Conservation (phyloP, 140 eudicot species). For the Oenanthe javanica region DNA sequence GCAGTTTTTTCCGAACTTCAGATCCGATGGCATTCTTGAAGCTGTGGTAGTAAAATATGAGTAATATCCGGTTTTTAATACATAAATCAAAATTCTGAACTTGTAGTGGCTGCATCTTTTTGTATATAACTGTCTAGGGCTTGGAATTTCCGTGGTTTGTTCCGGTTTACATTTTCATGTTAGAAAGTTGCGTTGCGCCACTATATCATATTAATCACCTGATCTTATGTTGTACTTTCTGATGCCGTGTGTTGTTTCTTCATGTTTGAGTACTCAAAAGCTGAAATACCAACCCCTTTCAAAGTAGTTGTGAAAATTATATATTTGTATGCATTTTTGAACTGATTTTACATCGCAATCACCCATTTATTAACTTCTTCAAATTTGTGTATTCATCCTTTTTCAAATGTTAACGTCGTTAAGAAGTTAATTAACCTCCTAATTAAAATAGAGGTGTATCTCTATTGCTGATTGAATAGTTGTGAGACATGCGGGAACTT, state of each 20-base stretch:
- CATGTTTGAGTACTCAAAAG: not conserved
- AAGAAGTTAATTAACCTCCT: too few relatives aligned
- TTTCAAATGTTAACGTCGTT: too few relatives aligned
- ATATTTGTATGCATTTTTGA: too few relatives aligned
- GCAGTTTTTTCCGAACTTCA: constrained; percentile 50
- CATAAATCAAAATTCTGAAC: not conserved
- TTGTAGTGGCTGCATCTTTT: not conserved
- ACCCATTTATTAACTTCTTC: too few relatives aligned
- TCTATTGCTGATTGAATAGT: too few relatives aligned
- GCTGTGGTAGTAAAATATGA: constrained; percentile 49
- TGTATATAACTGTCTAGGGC: not conserved
- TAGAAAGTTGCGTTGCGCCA: not conserved
- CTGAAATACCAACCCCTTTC: not conserved
- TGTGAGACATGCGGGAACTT: too few relatives aligned
- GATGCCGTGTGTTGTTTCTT: not conserved
- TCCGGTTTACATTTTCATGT: too few relatives aligned
- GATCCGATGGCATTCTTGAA: constrained; percentile 73
- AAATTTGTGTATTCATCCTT: too few relatives aligned
- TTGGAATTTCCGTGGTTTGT: not conserved
- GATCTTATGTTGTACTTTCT: not conserved
- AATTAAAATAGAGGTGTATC: too few relatives aligned
- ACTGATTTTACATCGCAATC: too few relatives aligned
- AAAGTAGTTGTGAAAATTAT: too few relatives aligned
- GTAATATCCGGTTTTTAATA: not conserved
- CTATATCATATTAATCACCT: not conserved